Base-by-base conservation (phyloP, 1,284 basidiomycete genomes). In the Meira miltonrushii region DNA sequence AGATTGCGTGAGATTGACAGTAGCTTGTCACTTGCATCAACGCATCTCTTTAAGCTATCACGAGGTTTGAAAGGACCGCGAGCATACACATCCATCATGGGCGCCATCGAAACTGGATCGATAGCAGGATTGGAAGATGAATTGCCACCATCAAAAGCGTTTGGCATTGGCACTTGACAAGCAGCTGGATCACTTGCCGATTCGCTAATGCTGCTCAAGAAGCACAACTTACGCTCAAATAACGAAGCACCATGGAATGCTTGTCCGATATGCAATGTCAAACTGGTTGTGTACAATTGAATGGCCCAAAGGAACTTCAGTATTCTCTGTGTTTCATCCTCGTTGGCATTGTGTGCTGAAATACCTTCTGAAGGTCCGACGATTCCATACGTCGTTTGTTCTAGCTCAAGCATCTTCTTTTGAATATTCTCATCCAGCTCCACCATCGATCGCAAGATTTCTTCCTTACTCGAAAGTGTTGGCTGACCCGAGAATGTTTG, bases 181-280 rank as follows among this genome's bases (percentile, higher is more conserved):
- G 69, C 67, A 1, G 58, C 58, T 7, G 66, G 55, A 44, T 67
- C 67, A 39, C 52, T 61, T 33, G 28, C 28, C 58, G 60, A 64
- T 54, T 68, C 69, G 52, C 62, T 67, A 58, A 69, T 65, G 58
- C 69, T 69, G 47, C 68, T 72, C 58, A 74, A 64, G 60, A 74
- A 74, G 64, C 72, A 74, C 13, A 74, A 61, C 57, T 74, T 74
- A 25, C 72, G 64, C 47, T 74, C 72, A 43, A 74, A 74, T 23
- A 74, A 53, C 2, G 69, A 65, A 1, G 72, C 72, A 12, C 72
- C 72, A 44, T 72, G 67, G 67, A 74, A 72, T 1, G 72, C 72
- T 58, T 72, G 69, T 2, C 69, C 70, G 25, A 74, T 65, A 58
- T 74, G 72, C 38, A 74, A 61, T 37, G 71, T 72, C 25, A 74